Evolutionary conservation across 1,284 basidiomycete genomes (phyloP), one percentile per base, ranked within the genome.

Genomic region (Vanrija sp.): DNA sequence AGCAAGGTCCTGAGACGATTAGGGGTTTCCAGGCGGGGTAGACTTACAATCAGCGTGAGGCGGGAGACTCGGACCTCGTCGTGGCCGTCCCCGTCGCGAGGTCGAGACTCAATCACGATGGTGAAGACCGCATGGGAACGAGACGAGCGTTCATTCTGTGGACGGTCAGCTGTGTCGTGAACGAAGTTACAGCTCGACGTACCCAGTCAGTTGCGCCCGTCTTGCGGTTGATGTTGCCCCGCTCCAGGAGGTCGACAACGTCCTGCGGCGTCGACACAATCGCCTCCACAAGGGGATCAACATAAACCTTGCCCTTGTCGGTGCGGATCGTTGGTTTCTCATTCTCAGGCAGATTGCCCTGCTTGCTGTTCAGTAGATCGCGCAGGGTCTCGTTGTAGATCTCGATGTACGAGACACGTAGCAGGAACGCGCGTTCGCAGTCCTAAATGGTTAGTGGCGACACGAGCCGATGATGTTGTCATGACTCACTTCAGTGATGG

Each of bases 341-440:
- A 38, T 72, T 66, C 28, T 73, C 70, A 15, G 53, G 64, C 38
- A 67, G 48, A 1, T 63, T 67, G 15, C 64, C 69, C 61, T 65
- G 72, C 51, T 71, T 72, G 43, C 65, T 65, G 49, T 71, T 71
- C 21, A 79, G 70, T 9, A 83, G 71, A 61, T 83, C 82, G 28
- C 80, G 77, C 16, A 83, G 71, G 3, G 77, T 76, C 57, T 83
- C 82, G 61, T 83, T 83, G 75, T 83, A 83, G 57, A 83, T 82
- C 59, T 78, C 82, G 48, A 83, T 75, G 62, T 83, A 83, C 8
- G 81, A 80, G 16, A 83, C 81, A 16, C 82, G 74, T 2, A 83
- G 71, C 8, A 83, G 68, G 59, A 68, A 75, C 0, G 70, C 73
- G 16, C 73, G 65, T 23, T 73, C 69, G 26, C 61, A 58, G 46